phyloP scores from a whole-genome alignment of 225 moss, liverwort and hornwort genomes.

The Physcomitrium patens region DNA sequence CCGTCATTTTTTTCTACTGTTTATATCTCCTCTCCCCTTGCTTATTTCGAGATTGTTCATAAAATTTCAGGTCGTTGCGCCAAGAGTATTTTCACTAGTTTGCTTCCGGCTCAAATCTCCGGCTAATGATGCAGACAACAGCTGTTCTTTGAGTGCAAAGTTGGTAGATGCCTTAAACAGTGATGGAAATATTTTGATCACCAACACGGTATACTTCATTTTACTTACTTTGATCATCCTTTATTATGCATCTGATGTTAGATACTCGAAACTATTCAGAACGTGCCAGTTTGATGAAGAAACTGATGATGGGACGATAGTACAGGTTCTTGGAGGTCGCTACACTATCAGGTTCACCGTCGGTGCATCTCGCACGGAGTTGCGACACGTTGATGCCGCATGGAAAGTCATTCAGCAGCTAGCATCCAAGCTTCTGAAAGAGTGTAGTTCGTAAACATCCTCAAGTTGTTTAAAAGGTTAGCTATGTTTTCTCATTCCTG shows the following conservation, averaged over 20 bases:
- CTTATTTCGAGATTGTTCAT: not conserved
- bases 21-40: not conserved
- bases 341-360: slow-evolving; percentile 63
- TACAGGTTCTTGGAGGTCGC: slow-evolving; percentile 57
- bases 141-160: slow-evolving; percentile 53
- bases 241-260: not conserved
- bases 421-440: slow-evolving; percentile 37
- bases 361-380: slow-evolving; percentile 58
- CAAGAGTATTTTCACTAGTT: slow-evolving; percentile 51
- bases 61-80: slow-evolving; percentile 50
- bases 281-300: not conserved
- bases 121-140: slow-evolving; percentile 46
- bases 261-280: not conserved
- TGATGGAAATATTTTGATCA: slow-evolving; percentile 62
- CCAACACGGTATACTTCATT: slow-evolving; percentile 49
- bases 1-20: not conserved
- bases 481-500: no score
- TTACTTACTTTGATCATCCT: not conserved
- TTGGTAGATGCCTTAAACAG: slow-evolving; percentile 64
- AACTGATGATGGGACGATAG: not conserved
- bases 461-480: no score
- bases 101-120: slow-evolving; percentile 72
- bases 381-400: slow-evolving; percentile 62
- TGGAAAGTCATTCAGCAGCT: slow-evolving; percentile 63
- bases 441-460: no score